Percentiles rank a stretch among this genome's conserved stretches.
These are phyloP conservation scores for Pichia occidentalis DNA, from an alignment of 805 yeast genomes.

Conservation along the genomic window DNA sequence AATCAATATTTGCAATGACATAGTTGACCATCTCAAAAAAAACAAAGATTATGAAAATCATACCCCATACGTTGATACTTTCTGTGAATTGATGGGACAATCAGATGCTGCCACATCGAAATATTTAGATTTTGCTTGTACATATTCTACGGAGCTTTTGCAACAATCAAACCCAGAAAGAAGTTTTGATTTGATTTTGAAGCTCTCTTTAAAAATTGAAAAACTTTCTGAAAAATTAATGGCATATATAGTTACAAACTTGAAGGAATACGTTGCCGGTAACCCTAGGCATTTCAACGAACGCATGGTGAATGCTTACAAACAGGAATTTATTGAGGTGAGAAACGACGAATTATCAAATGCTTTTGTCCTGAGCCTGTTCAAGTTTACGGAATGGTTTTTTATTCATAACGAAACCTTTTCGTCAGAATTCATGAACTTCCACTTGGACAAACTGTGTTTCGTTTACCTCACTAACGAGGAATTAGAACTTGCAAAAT, in stretches of 20 bases:
- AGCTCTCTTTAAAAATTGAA: conserved; percentile 28
- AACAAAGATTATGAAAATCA: background rate
- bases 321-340: background rate
- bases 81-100: conserved; percentile 18
- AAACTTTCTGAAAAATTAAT: conserved; percentile 19
- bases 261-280: conserved; percentile 5
- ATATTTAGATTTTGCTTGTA: conserved; percentile 5
- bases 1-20: conserved; percentile 7
- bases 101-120: conserved; percentile 11
- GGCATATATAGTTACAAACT: conserved; percentile 4
- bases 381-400: conserved; percentile 34
- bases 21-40: conserved; percentile 6
- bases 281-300: conserved; percentile 18
- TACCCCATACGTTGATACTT: conserved; percentile 14
- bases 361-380: conserved; percentile 14
- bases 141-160: conserved; percentile 9
- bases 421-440: background rate
- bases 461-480: conserved; percentile 32
- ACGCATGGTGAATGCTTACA: background rate
- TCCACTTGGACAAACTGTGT: conserved; percentile 25
- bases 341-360: conserved; percentile 6
- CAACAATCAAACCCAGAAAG: background rate
- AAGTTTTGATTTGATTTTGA: conserved; percentile 12
- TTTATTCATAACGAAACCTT: conserved; percentile 25
- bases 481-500: conserved; percentile 33